Percentiles rank a stretch among this genome's conserved stretches.
Conservation (phyloP, 2,329 filamentous ascomycete genomes). For the Colletotrichum eremochloae region DNA sequence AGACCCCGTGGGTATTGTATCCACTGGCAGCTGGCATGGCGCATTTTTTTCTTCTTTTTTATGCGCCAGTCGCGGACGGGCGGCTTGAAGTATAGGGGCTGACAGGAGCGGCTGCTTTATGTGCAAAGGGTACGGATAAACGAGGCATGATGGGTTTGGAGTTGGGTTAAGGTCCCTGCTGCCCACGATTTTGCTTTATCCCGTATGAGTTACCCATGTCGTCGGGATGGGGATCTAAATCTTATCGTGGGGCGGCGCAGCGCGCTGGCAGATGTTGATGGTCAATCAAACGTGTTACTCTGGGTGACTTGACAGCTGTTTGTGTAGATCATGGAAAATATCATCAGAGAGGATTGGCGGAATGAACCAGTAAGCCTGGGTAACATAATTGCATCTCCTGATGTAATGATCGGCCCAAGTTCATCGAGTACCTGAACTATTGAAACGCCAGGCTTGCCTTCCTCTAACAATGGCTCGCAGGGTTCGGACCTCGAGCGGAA, state of each 20-base stretch:
- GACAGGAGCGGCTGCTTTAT: conserved; percentile 5
- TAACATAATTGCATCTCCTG: conserved; percentile 6
- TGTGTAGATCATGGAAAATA: conserved; percentile 20
- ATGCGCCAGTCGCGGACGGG: conserved; percentile 41
- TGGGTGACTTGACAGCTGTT: background rate
- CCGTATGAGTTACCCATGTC: conserved; percentile 30
- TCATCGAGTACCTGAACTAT: conserved; percentile 23
- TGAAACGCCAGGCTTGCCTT: conserved; percentile 38
- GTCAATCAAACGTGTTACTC: background rate
- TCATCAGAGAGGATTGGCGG: background rate
- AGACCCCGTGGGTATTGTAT: conserved; percentile 49
- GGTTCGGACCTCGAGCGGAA: conserved; percentile 21
- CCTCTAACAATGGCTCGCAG: conserved; percentile 38
- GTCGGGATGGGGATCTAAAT: conserved; percentile 4
- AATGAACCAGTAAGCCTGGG: conserved; percentile 10
- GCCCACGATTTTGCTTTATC: conserved; percentile 25
- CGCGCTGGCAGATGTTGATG: background rate
- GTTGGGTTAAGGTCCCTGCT: conserved; percentile 34
- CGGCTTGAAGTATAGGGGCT: conserved; percentile 14
- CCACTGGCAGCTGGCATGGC: conserved; percentile 49
- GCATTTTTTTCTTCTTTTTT: conserved; percentile 48
- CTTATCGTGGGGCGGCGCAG: conserved; percentile 20
- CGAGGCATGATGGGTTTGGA: conserved; percentile 28
- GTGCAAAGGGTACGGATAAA: background rate
- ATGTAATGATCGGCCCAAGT: conserved; percentile 23